Conservation (phyloP, 106 monocot species). For the Cymbidium sinense region DNA sequence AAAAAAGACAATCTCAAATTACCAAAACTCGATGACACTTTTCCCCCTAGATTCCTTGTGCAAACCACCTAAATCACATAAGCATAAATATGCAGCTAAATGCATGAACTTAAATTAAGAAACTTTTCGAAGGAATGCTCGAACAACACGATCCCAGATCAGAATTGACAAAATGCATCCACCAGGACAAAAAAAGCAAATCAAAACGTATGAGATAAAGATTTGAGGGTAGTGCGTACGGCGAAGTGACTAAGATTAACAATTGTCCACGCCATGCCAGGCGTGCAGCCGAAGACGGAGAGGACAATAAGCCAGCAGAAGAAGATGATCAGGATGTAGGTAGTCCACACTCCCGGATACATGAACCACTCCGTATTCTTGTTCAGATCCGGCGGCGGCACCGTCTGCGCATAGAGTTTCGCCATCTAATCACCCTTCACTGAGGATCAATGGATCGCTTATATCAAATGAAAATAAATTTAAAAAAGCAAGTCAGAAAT, state of each 20-base stretch:
- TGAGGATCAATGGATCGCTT: not conserved
- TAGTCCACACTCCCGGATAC: conserved; percentile 71
- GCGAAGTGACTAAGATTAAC: conserved; percentile 52
- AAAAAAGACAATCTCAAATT: not conserved
- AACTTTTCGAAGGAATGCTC: not conserved
- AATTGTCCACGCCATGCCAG: conserved; percentile 56
- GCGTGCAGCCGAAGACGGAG: conserved; percentile 45
- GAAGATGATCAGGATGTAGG: conserved; percentile 66
- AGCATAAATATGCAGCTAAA: not conserved
- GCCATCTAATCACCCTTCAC: conserved; percentile 21
- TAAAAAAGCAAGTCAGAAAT: not conserved
- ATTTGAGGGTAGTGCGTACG: conserved; percentile 11
- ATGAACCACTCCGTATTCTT: conserved; percentile 78
- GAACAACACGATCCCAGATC: not conserved
- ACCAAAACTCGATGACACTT: not conserved
- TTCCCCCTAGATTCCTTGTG: not conserved
- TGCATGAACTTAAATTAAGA: not conserved
- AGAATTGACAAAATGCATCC: not conserved
- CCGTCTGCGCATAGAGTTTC: conserved; percentile 49
- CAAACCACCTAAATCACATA: not conserved
- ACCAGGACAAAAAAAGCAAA: not conserved
- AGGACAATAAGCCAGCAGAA: conserved; percentile 52
- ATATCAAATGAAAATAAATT: not conserved
- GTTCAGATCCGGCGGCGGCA: conserved; percentile 54
- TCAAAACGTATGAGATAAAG: not conserved